Evolutionary conservation across 352 stramenopile species (phyloP).

Genomic region (Phytophthora quininea): DNA sequence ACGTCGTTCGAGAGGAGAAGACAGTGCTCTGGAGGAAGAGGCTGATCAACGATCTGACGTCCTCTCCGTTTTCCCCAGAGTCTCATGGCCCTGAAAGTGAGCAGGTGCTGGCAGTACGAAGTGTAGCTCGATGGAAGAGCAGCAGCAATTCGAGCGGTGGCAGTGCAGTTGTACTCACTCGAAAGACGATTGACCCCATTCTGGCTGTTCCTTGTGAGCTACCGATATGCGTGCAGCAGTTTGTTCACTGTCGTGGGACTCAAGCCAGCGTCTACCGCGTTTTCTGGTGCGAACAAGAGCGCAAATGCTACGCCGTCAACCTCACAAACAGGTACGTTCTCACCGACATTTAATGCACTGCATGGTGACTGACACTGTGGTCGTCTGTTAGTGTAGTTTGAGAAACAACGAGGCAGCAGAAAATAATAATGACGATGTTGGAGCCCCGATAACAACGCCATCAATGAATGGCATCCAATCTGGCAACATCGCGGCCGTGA

Average conservation of each 20-base stretch:
- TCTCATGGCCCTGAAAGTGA: conserved; percentile 21
- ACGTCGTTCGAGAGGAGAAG: conserved; percentile 59
- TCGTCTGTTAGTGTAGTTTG: conserved; percentile 41
- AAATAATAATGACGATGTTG: conserved; percentile 4
- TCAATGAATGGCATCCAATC: conserved; percentile 2
- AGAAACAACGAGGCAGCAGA: conserved; percentile 32
- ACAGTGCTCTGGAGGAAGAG: conserved; percentile 64
- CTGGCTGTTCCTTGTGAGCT: conserved; percentile 62
- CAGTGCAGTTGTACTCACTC: conserved; percentile 68
- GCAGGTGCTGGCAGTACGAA: conserved; percentile 64
- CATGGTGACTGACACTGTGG: not conserved
- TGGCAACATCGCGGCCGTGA: conserved; percentile 26
- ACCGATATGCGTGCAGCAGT: conserved; percentile 71
- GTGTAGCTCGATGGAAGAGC: conserved; percentile 58
- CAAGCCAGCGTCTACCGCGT: conserved; percentile 77
- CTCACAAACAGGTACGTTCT: conserved; percentile 69
- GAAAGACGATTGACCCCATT: conserved; percentile 59
- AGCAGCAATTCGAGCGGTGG: conserved; percentile 35
- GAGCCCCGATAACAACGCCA: not conserved
- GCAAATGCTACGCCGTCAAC: conserved; percentile 75
- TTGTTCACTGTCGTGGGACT: conserved; percentile 69
- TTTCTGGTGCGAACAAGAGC: conserved; percentile 55
- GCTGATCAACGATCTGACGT: conserved; percentile 48
- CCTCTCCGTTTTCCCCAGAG: not conserved
- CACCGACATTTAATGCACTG: conserved; percentile 1